Evolutionary conservation across 78 protist species (phyloP), one percentile per base, ranked within the genome.

Genomic region (Fonticula alba): DNA sequence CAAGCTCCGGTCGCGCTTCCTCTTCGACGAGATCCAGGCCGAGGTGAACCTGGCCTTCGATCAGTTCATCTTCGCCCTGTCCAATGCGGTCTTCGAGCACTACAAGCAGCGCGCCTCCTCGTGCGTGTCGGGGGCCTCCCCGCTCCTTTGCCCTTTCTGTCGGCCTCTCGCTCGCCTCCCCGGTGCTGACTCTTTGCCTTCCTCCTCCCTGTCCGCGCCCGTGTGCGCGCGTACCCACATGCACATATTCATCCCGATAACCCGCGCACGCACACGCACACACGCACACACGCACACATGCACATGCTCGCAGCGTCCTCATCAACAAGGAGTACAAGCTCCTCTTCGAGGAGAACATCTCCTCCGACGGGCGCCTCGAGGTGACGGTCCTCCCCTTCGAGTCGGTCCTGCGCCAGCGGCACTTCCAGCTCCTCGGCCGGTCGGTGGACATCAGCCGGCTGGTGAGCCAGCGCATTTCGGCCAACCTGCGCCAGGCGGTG

Each of bases 1-100:
- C 37, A 0, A 33, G 17, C 71, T 87, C 24, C 46, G 56, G 20
- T 66, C 71, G 55, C 82, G 71, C 43, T 82, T 61, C 66, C 66
- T 87, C 40, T 85, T 73, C 57, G 81, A 85, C 60, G 93, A 87
- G 57, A 60, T 87, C 36, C 86, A 87, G 43, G 93, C 92, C 17
- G 93, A 86, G 64, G 56, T 79, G 31, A 82, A 87, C 62, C 74
- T 87, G 0, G 53, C 64, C 47, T 88, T 88, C 40, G 93, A 87
- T 57, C 91, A 87, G 71, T 31, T 87, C 20, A 62, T 87, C 35
- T 87, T 56, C 63, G 73, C 81, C 54, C 53, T 87, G 26, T 15
- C 63, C 26, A 84, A 83, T 22, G 60, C 63, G 17, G 61, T 84
- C 61, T 86, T 61, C 26, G 17, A 50, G n/a, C 75, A 82, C 62